phyloP scores from a whole-genome alignment of 345 rosid species.

The Camelina sativa region DNA sequence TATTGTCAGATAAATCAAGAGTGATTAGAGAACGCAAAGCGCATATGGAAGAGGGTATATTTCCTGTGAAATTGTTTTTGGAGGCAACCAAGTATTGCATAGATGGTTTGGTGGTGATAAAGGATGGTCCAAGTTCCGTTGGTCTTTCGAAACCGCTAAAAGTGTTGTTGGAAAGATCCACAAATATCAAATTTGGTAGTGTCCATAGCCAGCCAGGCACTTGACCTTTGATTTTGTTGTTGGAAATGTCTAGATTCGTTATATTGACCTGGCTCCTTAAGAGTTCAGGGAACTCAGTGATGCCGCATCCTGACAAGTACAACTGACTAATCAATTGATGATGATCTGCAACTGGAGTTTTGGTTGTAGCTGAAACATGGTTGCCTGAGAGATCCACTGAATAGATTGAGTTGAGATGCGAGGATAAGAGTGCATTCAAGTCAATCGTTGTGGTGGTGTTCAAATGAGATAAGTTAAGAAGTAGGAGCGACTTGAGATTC shows the following conservation, averaged over 20 bases:
- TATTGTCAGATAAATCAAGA: conserved; percentile 14
- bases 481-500: background rate
- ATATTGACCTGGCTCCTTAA: background rate
- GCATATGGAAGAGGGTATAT: conserved; percentile 1
- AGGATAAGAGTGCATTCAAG: background rate
- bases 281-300: conserved; percentile 29
- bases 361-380: conserved; percentile 8
- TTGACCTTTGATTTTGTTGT: conserved; percentile 28
- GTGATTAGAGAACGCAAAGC: conserved; percentile 7
- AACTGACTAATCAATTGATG: background rate
- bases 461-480: conserved; percentile 18
- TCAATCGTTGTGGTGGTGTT: conserved; percentile 21
- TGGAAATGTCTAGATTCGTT: background rate
- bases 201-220: conserved; percentile 29
- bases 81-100: background rate
- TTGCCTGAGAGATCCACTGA: conserved; percentile 16
- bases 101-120: conserved; percentile 15
- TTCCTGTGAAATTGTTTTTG: background rate
- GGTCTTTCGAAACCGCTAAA: background rate
- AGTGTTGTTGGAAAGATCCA: background rate
- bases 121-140: background rate
- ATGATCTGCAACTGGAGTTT: background rate
- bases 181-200: background rate
- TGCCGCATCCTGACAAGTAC: conserved; percentile 3
- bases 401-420: background rate